Conservation (phyloP, 768 basidiomycete genomes). For the Clavaria fumosa region DNA sequence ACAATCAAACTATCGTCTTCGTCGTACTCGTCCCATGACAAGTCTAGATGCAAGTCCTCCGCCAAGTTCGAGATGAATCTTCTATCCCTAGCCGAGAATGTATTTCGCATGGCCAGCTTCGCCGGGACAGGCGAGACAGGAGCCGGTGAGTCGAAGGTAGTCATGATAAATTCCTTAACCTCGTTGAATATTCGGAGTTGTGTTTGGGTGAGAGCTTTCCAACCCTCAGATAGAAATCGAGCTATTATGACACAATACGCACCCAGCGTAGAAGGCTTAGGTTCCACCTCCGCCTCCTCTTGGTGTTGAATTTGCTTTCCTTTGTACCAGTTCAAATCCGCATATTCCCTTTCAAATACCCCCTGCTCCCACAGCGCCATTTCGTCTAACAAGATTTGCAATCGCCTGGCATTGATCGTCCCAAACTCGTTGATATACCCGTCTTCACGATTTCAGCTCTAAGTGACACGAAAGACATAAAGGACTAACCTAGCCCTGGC, state of each 20-base stretch:
- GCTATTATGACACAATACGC: conserved; percentile 12
- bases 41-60: conserved; percentile 55
- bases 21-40: conserved; percentile 92
- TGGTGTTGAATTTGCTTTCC: conserved; percentile 74
- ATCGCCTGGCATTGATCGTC: conserved; percentile 56
- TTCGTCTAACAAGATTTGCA: conserved; percentile 81
- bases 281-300: conserved; percentile 46
- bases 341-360: conserved; percentile 81
- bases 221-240: conserved; percentile 9
- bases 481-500: conserved; percentile 46
- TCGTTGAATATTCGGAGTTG: conserved; percentile 69
- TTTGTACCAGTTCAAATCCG: conserved; percentile 86
- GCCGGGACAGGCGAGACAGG: conserved; percentile 21
- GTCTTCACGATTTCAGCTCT: conserved; percentile 26
- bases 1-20: conserved; percentile 70
- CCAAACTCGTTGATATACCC: conserved; percentile 92
- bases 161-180: conserved; percentile 61
- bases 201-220: conserved; percentile 46
- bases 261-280: conserved; percentile 52
- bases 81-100: conserved; percentile 66
- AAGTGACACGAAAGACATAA: neutral
- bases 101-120: conserved; percentile 55
- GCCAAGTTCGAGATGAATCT: conserved; percentile 66
- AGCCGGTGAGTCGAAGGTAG: conserved; percentile 23
- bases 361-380: conserved; percentile 82